Evolutionary conservation across 441 rosid genomes (phyloP).

Genomic region (Gossypium laxum): DNA sequence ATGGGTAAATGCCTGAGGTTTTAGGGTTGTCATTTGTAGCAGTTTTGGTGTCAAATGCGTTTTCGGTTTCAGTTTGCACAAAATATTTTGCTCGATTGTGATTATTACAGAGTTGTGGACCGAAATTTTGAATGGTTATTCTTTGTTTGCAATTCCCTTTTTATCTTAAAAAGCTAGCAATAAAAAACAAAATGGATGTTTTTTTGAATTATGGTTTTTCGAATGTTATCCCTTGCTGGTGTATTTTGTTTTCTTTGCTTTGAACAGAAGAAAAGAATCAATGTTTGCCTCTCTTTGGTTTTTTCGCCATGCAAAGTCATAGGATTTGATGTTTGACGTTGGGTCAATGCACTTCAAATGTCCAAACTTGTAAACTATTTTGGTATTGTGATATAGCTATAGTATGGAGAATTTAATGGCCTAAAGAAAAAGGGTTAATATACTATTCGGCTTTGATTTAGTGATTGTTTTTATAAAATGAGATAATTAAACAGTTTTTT

Average conservation of each 20-base stretch:
- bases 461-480: not conserved
- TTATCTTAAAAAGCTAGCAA: not conserved
- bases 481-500: no score
- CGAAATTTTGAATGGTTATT: conserved; percentile 35
- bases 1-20: conserved; percentile 7
- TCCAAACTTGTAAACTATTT: not conserved
- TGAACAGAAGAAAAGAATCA: not conserved
- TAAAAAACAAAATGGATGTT: not conserved
- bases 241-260: not conserved
- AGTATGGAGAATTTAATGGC: not conserved
- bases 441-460: not conserved
- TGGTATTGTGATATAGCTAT: not conserved
- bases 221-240: not conserved
- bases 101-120: conserved; percentile 15
- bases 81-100: conserved; percentile 18
- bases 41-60: conserved; percentile 31
- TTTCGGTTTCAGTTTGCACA: conserved; percentile 5
- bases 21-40: conserved; percentile 26
- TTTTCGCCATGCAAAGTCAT: not conserved
- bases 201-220: not conserved
- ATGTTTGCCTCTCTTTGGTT: not conserved
- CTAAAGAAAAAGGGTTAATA: not conserved
- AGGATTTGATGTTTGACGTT: not conserved
- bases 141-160: conserved; percentile 27
- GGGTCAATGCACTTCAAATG: not conserved